Evolutionary conservation across 139 green algal genomes (phyloP).

Genomic region (Tetratostichococcus sp.): DNA sequence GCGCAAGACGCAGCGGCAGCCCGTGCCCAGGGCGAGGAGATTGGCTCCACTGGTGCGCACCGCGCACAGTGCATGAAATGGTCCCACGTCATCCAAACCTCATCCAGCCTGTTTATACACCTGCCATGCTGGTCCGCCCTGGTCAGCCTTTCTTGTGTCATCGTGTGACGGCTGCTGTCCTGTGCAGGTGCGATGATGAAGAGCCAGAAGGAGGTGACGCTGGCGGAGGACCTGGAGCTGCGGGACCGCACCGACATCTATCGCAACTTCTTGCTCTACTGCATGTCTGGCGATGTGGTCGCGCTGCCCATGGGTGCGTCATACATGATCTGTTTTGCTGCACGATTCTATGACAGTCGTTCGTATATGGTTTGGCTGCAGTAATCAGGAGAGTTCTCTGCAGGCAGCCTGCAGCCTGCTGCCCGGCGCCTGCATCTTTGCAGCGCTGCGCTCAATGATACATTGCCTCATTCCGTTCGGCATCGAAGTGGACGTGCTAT

Average conservation of each 20-base stretch:
- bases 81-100: no score
- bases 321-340: no score
- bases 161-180: no score
- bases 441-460: no score
- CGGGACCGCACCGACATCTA: conserved; percentile 84
- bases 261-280: conserved; percentile 91
- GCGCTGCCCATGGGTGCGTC: conserved; percentile 87
- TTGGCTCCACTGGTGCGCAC: neutral
- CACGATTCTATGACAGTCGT: no score
- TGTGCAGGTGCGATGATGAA: conserved; percentile 14
- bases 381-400: no score
- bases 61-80: neutral
- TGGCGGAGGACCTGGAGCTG: conserved; percentile 77
- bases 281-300: conserved; percentile 82
- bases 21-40: conserved; percentile 21
- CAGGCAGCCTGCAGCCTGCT: no score
- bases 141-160: no score
- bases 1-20: conserved; percentile 33
- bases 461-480: neutral
- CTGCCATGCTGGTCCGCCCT: no score
- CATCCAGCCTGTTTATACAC: no score
- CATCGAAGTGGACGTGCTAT: neutral
- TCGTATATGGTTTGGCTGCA: no score
- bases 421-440: no score
- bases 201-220: conserved; percentile 92